phyloP scores from a whole-genome alignment of 345 rosid species.

The Microthlaspi erraticum region DNA sequence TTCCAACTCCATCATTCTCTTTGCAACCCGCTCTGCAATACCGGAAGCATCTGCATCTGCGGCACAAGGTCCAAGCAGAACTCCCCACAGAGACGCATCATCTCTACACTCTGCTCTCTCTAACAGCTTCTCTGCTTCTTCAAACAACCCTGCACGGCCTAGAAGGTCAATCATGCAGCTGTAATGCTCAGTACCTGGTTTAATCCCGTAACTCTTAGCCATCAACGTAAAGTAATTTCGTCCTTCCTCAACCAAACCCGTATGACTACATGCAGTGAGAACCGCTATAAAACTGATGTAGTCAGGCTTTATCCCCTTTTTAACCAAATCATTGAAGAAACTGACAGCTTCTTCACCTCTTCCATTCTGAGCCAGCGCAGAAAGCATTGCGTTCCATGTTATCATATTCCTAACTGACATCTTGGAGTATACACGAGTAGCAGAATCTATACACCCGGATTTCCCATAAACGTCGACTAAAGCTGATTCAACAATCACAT shows the following conservation, averaged over 20 bases:
- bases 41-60: slow-evolving; percentile 48
- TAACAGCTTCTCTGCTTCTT: slow-evolving; percentile 78
- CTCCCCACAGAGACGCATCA: slow-evolving; percentile 81
- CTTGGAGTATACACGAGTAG: slow-evolving; percentile 52
- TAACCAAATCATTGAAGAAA: slow-evolving; percentile 64
- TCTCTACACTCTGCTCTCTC: slow-evolving; percentile 63
- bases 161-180: slow-evolving; percentile 93
- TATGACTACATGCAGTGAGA: slow-evolving; percentile 83
- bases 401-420: slow-evolving; percentile 67
- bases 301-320: slow-evolving; percentile 69
- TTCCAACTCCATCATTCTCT: slow-evolving; percentile 67
- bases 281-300: slow-evolving; percentile 78
- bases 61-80: slow-evolving; percentile 88
- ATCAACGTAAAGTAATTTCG: slow-evolving; percentile 59
- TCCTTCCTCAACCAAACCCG: slow-evolving; percentile 78
- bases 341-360: slow-evolving; percentile 66
- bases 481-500: slow-evolving; percentile 86
- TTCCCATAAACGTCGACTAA: slow-evolving; percentile 88
- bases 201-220: slow-evolving; percentile 57
- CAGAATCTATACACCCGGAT: slow-evolving; percentile 76
- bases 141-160: slow-evolving; percentile 83
- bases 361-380: slow-evolving; percentile 91
- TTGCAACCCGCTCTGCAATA: slow-evolving; percentile 79
- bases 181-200: slow-evolving; percentile 80
- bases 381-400: slow-evolving; percentile 88